phyloP scores from a whole-genome alignment of 345 rosid species.

The Theobroma cacao region DNA sequence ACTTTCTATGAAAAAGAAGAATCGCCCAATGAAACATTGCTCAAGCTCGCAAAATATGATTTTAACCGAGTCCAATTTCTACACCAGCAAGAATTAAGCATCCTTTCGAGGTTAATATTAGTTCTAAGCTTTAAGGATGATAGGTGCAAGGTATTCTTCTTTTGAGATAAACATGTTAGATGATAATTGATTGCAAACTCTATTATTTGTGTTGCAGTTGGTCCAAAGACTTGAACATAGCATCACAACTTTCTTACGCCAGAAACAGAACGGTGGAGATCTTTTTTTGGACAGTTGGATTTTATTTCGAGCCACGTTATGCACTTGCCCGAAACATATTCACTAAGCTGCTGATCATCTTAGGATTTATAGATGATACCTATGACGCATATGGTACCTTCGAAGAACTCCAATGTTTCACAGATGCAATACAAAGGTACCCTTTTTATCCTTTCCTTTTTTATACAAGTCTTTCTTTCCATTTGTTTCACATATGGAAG shows the following conservation, averaged over 20 bases:
- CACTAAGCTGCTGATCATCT: background rate
- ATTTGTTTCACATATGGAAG: too few species aligned
- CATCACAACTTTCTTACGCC: background rate
- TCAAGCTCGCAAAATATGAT: conserved; percentile 15
- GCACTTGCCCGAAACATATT: background rate
- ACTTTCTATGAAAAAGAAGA: background rate
- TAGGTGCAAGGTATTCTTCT: too few species aligned
- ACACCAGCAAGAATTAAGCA: conserved; percentile 13
- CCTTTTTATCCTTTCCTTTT: too few species aligned
- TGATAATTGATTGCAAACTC: too few species aligned
- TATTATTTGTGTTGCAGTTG: conserved; percentile 12
- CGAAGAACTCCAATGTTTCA: conserved; percentile 8
- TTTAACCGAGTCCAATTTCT: conserved; percentile 11
- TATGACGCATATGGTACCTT: conserved; percentile 18
- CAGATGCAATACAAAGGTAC: conserved; percentile 15
- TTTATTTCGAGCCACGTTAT: conserved; percentile 13
- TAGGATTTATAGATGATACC: conserved; percentile 13
- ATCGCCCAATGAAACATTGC: background rate
- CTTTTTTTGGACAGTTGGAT: background rate
- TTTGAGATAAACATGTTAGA: too few species aligned
- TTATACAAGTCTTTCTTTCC: too few species aligned
- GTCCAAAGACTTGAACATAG: conserved; percentile 10
- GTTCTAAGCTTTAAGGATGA: too few species aligned
- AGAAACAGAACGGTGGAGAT: conserved; percentile 23
- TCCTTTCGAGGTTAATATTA: background rate